Conservation (phyloP, 2,329 filamentous ascomycete genomes). For the Camillea tinctor region DNA sequence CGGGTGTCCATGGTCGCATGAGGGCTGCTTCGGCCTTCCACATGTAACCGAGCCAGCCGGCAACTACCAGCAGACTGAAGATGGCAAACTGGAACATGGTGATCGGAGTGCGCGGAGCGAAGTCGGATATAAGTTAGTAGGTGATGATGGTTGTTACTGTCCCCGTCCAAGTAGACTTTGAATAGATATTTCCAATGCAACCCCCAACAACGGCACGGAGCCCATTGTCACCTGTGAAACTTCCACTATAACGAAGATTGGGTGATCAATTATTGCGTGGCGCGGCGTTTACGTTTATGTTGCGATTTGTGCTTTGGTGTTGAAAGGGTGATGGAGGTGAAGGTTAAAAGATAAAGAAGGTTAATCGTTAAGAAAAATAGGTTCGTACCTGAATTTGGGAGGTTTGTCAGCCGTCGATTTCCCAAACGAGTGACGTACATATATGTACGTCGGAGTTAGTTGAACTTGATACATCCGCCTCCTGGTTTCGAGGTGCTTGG, state of each 20-base stretch:
- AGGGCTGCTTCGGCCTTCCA: conserved; percentile 46
- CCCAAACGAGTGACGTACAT: background rate
- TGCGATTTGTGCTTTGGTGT: background rate
- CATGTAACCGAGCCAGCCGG: conserved; percentile 41
- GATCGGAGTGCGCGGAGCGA: background rate
- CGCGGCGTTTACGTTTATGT: too few species aligned
- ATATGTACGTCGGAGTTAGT: background rate
- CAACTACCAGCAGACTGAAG: conserved; percentile 36
- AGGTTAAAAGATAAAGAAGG: too few species aligned
- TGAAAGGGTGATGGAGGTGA: background rate
- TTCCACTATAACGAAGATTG: too few species aligned
- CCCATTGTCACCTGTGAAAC: conserved; percentile 18
- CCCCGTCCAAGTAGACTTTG: conserved; percentile 4
- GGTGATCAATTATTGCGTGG: too few species aligned
- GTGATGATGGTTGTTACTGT: background rate
- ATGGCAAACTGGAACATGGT: conserved; percentile 37
- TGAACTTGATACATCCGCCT: background rate
- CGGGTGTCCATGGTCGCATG: conserved; percentile 48
- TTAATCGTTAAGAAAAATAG: too few species aligned
- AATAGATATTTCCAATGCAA: conserved; percentile 12
- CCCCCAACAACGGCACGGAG: conserved; percentile 14
- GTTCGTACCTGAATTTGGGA: too few species aligned
- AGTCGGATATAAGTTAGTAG: background rate
- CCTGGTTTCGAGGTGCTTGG: background rate
- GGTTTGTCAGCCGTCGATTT: background rate